Evolutionary conservation across 2,329 filamentous ascomycete species (phyloP), one percentile per base, ranked within the genome.

Genomic region (Teratosphaeria nubilosa): DNA sequence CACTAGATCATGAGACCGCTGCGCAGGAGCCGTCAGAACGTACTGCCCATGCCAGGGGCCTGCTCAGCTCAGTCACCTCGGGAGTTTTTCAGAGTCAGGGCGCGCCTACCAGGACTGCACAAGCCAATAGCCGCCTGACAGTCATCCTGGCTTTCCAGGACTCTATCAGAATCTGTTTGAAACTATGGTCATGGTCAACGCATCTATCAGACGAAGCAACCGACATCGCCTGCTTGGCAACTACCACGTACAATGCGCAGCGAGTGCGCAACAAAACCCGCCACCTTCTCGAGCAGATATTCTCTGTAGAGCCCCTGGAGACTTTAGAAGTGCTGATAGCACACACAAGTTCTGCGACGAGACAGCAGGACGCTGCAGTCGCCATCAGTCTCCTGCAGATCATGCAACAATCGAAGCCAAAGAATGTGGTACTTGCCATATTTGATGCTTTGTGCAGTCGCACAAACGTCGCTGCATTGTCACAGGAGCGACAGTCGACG

Each of bases 111-210:
- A 85, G 91, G 54, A 90, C 86, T 59, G 84, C 86, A 7, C 91
- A 89, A n/a, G 91, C 91, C 9, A 99, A 97, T 68, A 92, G 94
- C 66, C 84, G 92, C 52, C 79, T 99, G 24, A 97, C 94, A 0
- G 92, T 99, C 22, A 80, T 96, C 51, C 79, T 99, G n/a, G 95
- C 91, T 11, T 96, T 99, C 70, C 92, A 97, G 72, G 95, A 99
- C 71, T 90, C 91, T 1, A 90, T 97, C 59, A 85, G 90, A 25
- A 88, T 95, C 54, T 96, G 91, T 72, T 95, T 95, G 70, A 84
- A 80, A 13, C 96, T 99, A 56, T 99, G 95, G 94, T 88, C 89
- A 0, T 99, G 94, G 92, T 90, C 82, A 14, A 82, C 88, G 5
- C 83, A 86, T 68, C 81, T 81, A 2, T 77, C 77, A 30, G 85